A percentile compares a stretch with the other conserved stretches of the same genome.
These are phyloP conservation scores for Trifolium subterraneum DNA, from an alignment of 306 rosid genomes.

Conservation along the genomic window DNA sequence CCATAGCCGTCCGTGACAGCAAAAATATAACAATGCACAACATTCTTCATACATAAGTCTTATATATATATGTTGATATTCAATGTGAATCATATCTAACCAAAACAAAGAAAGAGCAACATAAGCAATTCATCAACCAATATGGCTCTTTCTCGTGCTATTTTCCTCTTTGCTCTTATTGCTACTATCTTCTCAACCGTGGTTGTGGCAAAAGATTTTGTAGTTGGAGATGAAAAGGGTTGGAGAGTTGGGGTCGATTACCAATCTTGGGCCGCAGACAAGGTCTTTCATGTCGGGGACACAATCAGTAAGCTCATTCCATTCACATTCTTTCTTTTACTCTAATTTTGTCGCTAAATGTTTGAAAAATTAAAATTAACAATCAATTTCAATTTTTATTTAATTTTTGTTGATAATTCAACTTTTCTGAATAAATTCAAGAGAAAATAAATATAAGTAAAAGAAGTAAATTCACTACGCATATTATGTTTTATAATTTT, in stretches of 20 bases:
- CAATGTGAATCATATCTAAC: slow-evolving; percentile 5
- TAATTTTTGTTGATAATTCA: too few species aligned
- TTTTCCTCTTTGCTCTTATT: slow-evolving; percentile 6
- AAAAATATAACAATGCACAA: not conserved
- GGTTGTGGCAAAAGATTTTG: slow-evolving; percentile 25
- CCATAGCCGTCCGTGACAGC: slow-evolving; percentile 19
- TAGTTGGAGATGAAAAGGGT: slow-evolving; percentile 41
- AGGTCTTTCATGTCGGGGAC: slow-evolving; percentile 45
- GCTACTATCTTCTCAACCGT: slow-evolving; percentile 39
- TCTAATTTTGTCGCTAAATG: not conserved
- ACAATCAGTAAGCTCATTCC: slow-evolving; percentile 31
- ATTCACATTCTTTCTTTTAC: not conserved
- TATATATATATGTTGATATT: not conserved
- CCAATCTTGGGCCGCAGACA: slow-evolving; percentile 39
- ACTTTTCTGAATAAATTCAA: too few species aligned
- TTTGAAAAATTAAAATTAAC: slow-evolving; percentile 2
- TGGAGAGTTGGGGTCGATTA: slow-evolving; percentile 41
- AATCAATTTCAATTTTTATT: not conserved
- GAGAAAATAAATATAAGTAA: too few species aligned
- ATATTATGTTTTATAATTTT: too few species aligned
- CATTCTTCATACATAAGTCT: not conserved
- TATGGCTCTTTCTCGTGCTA: slow-evolving; percentile 35
- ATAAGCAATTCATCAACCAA: not conserved
- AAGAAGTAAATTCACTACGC: too few species aligned
- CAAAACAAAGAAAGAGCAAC: slow-evolving; percentile 16